Evolutionary conservation across 1,284 basidiomycete species (phyloP).

Genomic region (Ganoderma sinense): DNA sequence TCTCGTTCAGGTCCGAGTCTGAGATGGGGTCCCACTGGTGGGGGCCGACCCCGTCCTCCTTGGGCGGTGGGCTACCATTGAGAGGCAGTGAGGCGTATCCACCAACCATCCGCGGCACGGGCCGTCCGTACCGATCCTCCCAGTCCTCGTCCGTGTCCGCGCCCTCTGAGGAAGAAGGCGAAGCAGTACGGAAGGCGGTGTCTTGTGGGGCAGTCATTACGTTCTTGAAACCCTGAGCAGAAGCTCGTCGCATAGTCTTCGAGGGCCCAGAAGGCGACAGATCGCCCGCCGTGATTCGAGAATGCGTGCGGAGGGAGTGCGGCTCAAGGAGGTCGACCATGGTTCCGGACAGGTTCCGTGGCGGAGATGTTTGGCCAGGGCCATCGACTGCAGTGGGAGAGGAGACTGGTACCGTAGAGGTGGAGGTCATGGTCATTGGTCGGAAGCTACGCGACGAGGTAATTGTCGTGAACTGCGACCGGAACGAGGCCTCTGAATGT

Average conservation of each 20-base stretch:
- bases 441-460: constrained; percentile 33
- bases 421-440: constrained; percentile 32
- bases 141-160: constrained; percentile 29
- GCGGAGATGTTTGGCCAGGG: constrained; percentile 14
- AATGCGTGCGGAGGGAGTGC: constrained; percentile 32
- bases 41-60: constrained; percentile 1
- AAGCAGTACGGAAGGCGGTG: constrained; percentile 18
- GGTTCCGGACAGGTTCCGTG: constrained; percentile 20
- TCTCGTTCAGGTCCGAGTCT: constrained; percentile 49
- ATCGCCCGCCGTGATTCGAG: constrained; percentile 30
- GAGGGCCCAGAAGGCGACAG: constrained; percentile 21
- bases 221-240: constrained; percentile 21
- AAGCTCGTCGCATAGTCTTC: constrained; percentile 26
- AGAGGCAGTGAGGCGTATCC: constrained; percentile 29
- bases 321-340: constrained; percentile 24
- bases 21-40: constrained; percentile 24
- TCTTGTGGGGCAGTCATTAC: constrained; percentile 11
- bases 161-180: constrained; percentile 33
- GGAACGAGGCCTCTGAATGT: constrained; percentile 29
- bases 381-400: constrained; percentile 8
- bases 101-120: constrained; percentile 24
- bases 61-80: constrained; percentile 15
- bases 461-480: constrained; percentile 25
- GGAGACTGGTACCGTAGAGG: constrained; percentile 32
- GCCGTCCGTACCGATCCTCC: constrained; percentile 32